Base-by-base conservation (phyloP, 2,329 filamentous ascomycete species). In the Monilinia fructigena region DNA sequence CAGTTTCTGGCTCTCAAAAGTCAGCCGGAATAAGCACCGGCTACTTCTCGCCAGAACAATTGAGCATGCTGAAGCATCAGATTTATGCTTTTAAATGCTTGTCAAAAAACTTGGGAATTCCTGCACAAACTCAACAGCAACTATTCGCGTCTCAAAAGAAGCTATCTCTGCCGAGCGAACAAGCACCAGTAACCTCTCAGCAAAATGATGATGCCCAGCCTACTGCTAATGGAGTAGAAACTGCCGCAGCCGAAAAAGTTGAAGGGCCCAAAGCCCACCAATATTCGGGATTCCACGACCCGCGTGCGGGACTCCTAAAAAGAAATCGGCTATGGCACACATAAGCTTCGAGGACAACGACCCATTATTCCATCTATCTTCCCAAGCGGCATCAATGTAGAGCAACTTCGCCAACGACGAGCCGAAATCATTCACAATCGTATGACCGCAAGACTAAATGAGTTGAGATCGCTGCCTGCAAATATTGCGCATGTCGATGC, bases 41-140 rank as follows among this genome's bases (percentile, higher is more conserved):
- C 61, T 87, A 87, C 68, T 93, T 97, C 76, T 89, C 88, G 16
- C 84, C 85, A 31, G 90, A 95, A 66, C 95, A 99, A 76, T 81
- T 97, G 55, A 83, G 85, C 31, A 86, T 91, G 54, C 81, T 99
- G 12, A 85, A 92, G 68, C 89, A 91, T 71, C 95, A 99, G 77
- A 97, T 98, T 61, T 84, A 89, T 72, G 93, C 94, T 0, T 98
- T 97, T 79, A 96, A 96, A 78, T 84, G 93, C 71, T 82, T 99
- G 4, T 89, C 91, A 6, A 96, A 95, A 78, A 97, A 97, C 72
- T 83, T 90, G 18, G 89, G 93, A 0, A 86, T 98, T 4, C 92
- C 94, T 0, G 79, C 85, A 40, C 84, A 86, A 69, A 85, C 97
- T 70, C 92, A 96, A 76, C 90, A 94, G 74, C 87, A 90, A 59